Conservation (phyloP, 2,329 filamentous ascomycete species). For the Conoideocrella luteorostrata region DNA sequence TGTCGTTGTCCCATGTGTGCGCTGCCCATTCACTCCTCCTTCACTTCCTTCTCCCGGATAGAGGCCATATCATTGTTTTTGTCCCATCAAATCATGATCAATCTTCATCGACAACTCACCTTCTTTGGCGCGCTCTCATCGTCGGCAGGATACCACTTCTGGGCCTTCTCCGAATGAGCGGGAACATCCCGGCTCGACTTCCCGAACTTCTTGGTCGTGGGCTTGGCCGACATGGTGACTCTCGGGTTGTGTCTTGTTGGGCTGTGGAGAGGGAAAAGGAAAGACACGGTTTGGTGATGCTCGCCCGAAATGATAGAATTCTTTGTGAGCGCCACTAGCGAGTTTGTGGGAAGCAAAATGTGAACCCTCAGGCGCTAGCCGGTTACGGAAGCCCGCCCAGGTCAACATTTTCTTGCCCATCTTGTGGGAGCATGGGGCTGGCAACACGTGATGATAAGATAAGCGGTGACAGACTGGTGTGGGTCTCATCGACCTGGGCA, state of each 20-base stretch:
- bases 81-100: constrained; percentile 12
- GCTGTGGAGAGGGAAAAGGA: constrained; percentile 28
- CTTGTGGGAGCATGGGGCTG: constrained; percentile 25
- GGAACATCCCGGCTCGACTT: constrained; percentile 91
- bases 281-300: constrained; percentile 29
- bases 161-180: constrained; percentile 81
- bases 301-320: constrained; percentile 35
- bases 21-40: not conserved
- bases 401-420: constrained; percentile 11
- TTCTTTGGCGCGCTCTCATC: constrained; percentile 86
- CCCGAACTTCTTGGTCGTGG: constrained; percentile 90
- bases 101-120: constrained; percentile 58
- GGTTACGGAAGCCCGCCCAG: constrained; percentile 18
- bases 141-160: constrained; percentile 98
- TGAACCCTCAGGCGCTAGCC: constrained; percentile 35
- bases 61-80: not conserved
- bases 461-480: constrained; percentile 6
- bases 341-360: constrained; percentile 39
- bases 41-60: not conserved
- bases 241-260: constrained; percentile 35
- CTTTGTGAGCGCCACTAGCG: constrained; percentile 35
- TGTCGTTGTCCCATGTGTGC: too few relatives aligned
- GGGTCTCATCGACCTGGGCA: not conserved
- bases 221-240: constrained; percentile 68
- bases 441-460: constrained; percentile 32